These are phyloP conservation scores for Pythium plurisporium DNA, from an alignment of 352 stramenopile species.

Conservation along the genomic window DNA sequence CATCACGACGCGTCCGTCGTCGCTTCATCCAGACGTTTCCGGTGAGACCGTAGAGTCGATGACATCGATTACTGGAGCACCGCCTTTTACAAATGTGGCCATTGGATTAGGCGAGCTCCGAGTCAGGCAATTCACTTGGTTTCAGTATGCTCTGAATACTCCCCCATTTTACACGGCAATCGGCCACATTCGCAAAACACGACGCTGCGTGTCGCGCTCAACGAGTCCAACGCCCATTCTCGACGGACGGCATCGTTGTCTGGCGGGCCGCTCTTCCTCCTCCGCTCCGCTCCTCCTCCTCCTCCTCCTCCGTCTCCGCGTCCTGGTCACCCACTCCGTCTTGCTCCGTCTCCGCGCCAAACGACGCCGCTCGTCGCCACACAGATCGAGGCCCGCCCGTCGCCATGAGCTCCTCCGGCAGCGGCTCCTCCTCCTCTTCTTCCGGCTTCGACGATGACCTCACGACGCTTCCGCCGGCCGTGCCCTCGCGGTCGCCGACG, in stretches of 20 bases:
- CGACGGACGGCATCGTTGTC: neutral
- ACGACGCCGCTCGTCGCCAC: neutral
- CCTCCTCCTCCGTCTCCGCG: neutral
- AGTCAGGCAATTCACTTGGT: neutral
- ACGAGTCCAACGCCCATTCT: neutral
- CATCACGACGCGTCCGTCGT: too few relatives aligned
- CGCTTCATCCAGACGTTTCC: neutral
- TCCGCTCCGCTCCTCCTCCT: neutral
- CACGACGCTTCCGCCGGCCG: neutral
- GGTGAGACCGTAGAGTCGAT: neutral
- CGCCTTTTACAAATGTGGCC: neutral
- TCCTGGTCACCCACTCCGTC: neutral
- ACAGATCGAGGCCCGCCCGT: too few relatives aligned
- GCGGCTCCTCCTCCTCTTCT: slow-evolving; percentile 1
- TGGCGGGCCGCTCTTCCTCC: neutral
- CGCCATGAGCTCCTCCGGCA: slow-evolving; percentile 4
- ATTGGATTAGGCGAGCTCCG: neutral
- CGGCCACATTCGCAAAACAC: slow-evolving; percentile 5
- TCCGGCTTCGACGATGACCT: neutral
- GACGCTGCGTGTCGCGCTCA: neutral
- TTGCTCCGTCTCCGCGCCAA: neutral
- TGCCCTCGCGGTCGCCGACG: neutral
- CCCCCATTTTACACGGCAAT: neutral
- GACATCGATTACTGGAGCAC: neutral
- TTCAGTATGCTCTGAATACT: neutral